phyloP scores from a whole-genome alignment of 306 rosid species.

The Trifolium subterraneum region DNA sequence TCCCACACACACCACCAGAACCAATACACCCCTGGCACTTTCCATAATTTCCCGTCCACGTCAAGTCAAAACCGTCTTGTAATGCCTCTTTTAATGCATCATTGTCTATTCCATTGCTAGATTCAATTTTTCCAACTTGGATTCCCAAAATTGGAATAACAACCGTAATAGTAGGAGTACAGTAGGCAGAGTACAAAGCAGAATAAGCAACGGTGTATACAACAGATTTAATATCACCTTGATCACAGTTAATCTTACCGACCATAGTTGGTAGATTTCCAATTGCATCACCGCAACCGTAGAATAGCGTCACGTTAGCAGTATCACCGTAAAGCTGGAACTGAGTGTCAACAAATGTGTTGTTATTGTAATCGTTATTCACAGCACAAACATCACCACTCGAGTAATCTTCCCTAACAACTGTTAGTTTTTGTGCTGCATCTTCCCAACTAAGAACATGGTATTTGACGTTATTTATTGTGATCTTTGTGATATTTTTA shows the following conservation, averaged over 20 bases:
- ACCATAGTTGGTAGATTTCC: too few relatives aligned
- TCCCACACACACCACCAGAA: slow-evolving; percentile 39
- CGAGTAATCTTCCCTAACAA: slow-evolving; percentile 45
- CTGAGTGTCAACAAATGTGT: background rate
- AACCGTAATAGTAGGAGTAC: too few relatives aligned
- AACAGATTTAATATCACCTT: too few relatives aligned
- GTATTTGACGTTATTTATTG: slow-evolving; percentile 6
- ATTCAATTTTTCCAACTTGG: too few relatives aligned
- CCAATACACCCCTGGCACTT: background rate
- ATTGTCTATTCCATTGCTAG: too few relatives aligned
- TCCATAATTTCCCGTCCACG: background rate
- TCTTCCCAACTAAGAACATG: slow-evolving; percentile 11
- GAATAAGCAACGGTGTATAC: too few relatives aligned
- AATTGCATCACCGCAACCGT: too few relatives aligned
- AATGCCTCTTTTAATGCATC: too few relatives aligned
- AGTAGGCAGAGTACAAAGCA: too few relatives aligned
- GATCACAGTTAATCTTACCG: too few relatives aligned
- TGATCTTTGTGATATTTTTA: background rate
- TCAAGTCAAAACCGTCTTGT: slow-evolving; percentile 34
- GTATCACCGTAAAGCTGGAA: background rate
- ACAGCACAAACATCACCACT: background rate
- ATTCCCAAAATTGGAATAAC: background rate
- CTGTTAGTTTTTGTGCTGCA: background rate
- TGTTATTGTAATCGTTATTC: background rate
- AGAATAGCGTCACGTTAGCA: too few relatives aligned